Evolutionary conservation across 2,329 filamentous ascomycete genomes (phyloP).

Genomic region (Thielaviopsis punctulata): DNA sequence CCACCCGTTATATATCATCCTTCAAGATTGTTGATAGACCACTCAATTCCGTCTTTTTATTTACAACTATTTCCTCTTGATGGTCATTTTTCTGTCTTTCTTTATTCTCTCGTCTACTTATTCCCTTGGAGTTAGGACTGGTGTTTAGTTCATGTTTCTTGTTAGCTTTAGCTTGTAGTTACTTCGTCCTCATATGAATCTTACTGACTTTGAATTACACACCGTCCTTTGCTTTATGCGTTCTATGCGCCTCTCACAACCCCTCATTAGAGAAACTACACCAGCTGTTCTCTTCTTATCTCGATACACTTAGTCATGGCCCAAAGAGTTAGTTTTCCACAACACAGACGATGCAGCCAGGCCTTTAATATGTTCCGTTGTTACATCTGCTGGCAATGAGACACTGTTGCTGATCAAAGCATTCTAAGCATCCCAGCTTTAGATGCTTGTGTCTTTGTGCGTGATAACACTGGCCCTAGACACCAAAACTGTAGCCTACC

Average conservation of each 20-base stretch:
- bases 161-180: not conserved
- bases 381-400: not conserved
- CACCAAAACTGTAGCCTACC: too few relatives aligned
- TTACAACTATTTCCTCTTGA: too few relatives aligned
- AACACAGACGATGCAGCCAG: not conserved
- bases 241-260: not conserved
- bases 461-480: too few relatives aligned
- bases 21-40: too few relatives aligned
- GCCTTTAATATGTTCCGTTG: not conserved
- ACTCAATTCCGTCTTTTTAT: too few relatives aligned
- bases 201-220: not conserved
- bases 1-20: not conserved
- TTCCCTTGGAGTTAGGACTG: not conserved
- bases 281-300: not conserved
- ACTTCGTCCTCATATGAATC: not conserved
- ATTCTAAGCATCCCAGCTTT: too few relatives aligned
- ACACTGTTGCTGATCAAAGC: not conserved
- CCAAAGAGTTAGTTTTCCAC: not conserved
- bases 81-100: not conserved
- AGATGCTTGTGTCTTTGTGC: too few relatives aligned
- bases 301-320: too few relatives aligned
- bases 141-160: not conserved
- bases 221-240: not conserved
- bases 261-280: too few relatives aligned
- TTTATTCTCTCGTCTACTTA: not conserved